Percentiles rank a stretch among this genome's conserved stretches.
phyloP scores from a whole-genome alignment of 192 early-diverging fungal species.

The Rhizophagus prolifer region DNA sequence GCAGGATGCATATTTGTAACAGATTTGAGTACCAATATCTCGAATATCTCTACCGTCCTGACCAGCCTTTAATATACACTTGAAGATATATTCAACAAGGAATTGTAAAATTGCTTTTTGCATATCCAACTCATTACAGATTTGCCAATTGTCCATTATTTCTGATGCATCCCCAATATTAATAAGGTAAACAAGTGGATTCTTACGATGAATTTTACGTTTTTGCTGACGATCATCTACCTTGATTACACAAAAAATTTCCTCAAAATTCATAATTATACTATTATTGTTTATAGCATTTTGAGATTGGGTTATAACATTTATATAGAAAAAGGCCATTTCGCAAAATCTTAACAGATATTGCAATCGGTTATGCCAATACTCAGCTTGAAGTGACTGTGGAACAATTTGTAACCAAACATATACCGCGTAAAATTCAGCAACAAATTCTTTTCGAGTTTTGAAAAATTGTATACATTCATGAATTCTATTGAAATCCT shows the following conservation, averaged over 20 bases:
- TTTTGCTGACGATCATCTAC: neutral
- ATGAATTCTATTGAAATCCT: neutral
- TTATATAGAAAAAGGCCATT: neutral
- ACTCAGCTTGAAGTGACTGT: neutral
- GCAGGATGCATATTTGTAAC: neutral
- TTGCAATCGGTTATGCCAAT: constrained; percentile 14
- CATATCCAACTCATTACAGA: neutral
- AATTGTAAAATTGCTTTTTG: neutral
- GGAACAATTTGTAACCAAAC: neutral
- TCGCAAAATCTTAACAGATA: neutral
- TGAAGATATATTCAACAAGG: constrained; percentile 2
- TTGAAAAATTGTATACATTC: neutral
- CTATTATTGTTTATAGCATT: neutral
- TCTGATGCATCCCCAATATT: neutral
- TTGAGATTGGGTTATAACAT: neutral
- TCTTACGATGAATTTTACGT: constrained; percentile 3
- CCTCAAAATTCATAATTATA: neutral
- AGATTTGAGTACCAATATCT: constrained; percentile 1
- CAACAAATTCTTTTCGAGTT: neutral
- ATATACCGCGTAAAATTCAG: constrained; percentile 3
- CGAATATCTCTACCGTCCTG: neutral
- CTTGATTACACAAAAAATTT: constrained; percentile 6
- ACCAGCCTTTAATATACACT: neutral
- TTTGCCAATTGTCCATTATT: neutral
- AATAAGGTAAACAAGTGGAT: neutral